Evolutionary conservation across 2,329 filamentous ascomycete species (phyloP).

Genomic region (Colletotrichum aenigma): DNA sequence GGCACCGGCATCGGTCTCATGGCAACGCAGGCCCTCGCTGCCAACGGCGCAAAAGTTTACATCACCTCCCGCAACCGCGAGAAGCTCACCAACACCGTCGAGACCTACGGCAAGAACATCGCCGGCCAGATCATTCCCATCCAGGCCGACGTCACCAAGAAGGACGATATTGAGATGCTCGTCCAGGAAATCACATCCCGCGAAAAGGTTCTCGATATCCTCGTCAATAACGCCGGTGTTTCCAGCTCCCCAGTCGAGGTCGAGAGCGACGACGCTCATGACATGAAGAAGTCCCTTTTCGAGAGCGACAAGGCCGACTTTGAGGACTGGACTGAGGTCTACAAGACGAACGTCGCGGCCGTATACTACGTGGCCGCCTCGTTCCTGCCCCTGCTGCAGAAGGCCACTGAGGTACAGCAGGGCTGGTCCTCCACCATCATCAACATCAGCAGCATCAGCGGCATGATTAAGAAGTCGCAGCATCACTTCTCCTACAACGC

Average conservation of each 20-base stretch:
- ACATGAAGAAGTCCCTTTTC: conserved; percentile 69
- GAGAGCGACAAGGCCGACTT: conserved; percentile 62
- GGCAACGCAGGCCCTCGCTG: conserved; percentile 69
- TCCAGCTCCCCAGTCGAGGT: conserved; percentile 61
- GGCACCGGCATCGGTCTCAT: conserved; percentile 72
- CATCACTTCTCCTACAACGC: conserved; percentile 71
- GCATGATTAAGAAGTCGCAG: conserved; percentile 65
- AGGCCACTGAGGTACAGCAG: conserved; percentile 41
- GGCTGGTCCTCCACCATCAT: conserved; percentile 65
- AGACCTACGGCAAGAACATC: conserved; percentile 59
- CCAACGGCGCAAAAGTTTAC: conserved; percentile 73
- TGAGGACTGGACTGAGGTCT: conserved; percentile 74
- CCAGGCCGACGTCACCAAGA: conserved; percentile 65
- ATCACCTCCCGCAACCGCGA: conserved; percentile 69
- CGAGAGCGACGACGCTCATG: conserved; percentile 54
- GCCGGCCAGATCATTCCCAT: conserved; percentile 64
- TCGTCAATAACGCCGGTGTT: conserved; percentile 73
- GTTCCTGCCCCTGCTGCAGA: conserved; percentile 66
- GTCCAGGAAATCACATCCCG: conserved; percentile 59
- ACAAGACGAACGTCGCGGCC: conserved; percentile 76
- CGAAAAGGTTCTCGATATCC: conserved; percentile 65
- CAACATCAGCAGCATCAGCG: conserved; percentile 72
- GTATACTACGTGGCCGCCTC: conserved; percentile 69
- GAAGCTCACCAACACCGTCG: conserved; percentile 64
- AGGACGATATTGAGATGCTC: conserved; percentile 62